These are phyloP conservation scores for Teratosphaeria gauchensis DNA, from an alignment of 2,329 filamentous ascomycete species.

Conservation along the genomic window DNA sequence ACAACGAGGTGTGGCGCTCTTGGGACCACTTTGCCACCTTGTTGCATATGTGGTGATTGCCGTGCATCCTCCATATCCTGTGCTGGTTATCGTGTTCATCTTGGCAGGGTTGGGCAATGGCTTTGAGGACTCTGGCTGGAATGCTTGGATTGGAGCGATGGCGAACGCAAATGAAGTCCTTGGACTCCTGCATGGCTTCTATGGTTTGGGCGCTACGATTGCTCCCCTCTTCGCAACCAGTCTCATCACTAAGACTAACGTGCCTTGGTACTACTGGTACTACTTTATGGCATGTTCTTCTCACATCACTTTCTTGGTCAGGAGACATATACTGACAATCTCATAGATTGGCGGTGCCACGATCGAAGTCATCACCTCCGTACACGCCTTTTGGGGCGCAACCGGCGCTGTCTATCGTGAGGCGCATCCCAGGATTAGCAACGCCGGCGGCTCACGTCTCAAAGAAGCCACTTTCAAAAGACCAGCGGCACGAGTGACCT, in stretches of 20 bases:
- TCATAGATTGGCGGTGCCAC: slow-evolving; percentile 44
- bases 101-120: slow-evolving; percentile 65
- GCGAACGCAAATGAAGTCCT: slow-evolving; percentile 63
- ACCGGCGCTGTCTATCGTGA: slow-evolving; percentile 50
- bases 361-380: slow-evolving; percentile 46
- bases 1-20: slow-evolving; percentile 60
- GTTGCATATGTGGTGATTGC: slow-evolving; percentile 55
- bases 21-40: slow-evolving; percentile 54
- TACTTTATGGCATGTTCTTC: slow-evolving; percentile 54
- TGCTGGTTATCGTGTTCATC: slow-evolving; percentile 54
- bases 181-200: slow-evolving; percentile 62
- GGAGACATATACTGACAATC: neutral
- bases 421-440: slow-evolving; percentile 35
- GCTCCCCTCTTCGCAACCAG: slow-evolving; percentile 61
- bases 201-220: slow-evolving; percentile 61
- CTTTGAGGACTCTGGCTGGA: slow-evolving; percentile 53
- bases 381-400: slow-evolving; percentile 53
- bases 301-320: neutral
- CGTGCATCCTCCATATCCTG: slow-evolving; percentile 60
- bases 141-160: slow-evolving; percentile 62
- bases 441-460: slow-evolving; percentile 40
- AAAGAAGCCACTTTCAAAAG: slow-evolving; percentile 39
- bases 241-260: slow-evolving; percentile 54
- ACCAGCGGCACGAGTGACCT: slow-evolving; percentile 50
- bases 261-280: slow-evolving; percentile 66